Evolutionary conservation across 441 rosid genomes (phyloP).

Genomic region (Melianthus villosus): DNA sequence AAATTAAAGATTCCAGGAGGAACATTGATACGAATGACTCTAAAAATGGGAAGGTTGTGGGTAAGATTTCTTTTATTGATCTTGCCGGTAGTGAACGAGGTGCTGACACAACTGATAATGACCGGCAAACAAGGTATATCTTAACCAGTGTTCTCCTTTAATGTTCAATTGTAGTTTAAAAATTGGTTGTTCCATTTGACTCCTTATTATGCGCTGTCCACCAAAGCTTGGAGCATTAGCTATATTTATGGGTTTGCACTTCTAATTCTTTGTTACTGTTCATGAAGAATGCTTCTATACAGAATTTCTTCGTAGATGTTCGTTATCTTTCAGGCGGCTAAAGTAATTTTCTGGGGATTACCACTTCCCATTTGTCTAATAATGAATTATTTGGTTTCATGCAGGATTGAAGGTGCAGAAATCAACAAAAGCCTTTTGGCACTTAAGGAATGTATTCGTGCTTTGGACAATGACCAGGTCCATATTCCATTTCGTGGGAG

Average conservation of each 20-base stretch:
- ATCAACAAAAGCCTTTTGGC: slow-evolving; percentile 95
- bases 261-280: no score
- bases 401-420: slow-evolving; percentile 95
- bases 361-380: slow-evolving; percentile 7
- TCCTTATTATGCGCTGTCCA: no score
- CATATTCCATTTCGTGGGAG: slow-evolving; percentile 98
- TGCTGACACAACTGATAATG: slow-evolving; percentile 97
- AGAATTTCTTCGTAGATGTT: no score
- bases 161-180: no score
- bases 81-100: slow-evolving; percentile 99
- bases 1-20: slow-evolving; percentile 70
- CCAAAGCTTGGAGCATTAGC: no score
- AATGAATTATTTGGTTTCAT: slow-evolving; percentile 10
- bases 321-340: no score
- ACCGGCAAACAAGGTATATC: slow-evolving; percentile 75
- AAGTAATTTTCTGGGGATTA: no score
- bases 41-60: slow-evolving; percentile 65
- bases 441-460: slow-evolving; percentile 96
- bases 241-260: no score
- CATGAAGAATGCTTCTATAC: no score
- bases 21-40: slow-evolving; percentile 65
- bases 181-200: no score
- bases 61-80: slow-evolving; percentile 95
- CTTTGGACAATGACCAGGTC: slow-evolving; percentile 90
- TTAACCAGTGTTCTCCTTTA: no score